Evolutionary conservation across 352 stramenopile species (phyloP), one percentile per base, ranked within the genome.

Genomic region (Globisporangium viniferum): DNA sequence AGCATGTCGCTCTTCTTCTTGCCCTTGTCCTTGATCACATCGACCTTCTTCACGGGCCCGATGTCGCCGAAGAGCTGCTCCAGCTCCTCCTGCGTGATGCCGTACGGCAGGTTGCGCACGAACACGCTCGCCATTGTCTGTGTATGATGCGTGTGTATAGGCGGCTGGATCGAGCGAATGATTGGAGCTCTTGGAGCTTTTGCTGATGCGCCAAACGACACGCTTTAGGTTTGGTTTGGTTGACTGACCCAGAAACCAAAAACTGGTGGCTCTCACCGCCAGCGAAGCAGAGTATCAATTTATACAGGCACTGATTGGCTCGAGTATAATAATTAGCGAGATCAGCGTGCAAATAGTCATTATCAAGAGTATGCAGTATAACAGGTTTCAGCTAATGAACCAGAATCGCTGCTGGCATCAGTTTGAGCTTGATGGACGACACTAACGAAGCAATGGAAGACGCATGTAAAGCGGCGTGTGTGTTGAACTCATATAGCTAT

Each of bases 1-100:
- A 89, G 79, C 72, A 82, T 86, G 62, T 94, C 86, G 70, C 73
- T 84, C 79, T 93, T 94, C 61, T 73, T 73, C 66, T 91, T 92
- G 75, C 88, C 88, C 76, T 95, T 95, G 69, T 95, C 84, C 68
- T 95, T 95, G 73, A 95, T 95, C 59, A 95, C 74, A 77, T 92
- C 84, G 59, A 95, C 90, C 76, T 95, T 93, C 71, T 84, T 91
- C 36, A 94, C 82, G 35, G 88, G 88, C 5, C 88, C 88, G 39
- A 95, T 78, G 49, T 93, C 83, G 58, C 88, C 80, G 70, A 95
- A 95, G 51, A 92, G 72, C 54, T 90, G 73, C 81, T 95, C 88
- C 39, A 95, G 80, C 75, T 91, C 83, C 69, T 93, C 83, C 75
- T 93, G 85, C 64, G 86, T 93, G 59, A 93, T 80, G 70, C 86